These are phyloP conservation scores for Pichia pseudocactophila DNA, from an alignment of 805 yeast species.

Conservation along the genomic window DNA sequence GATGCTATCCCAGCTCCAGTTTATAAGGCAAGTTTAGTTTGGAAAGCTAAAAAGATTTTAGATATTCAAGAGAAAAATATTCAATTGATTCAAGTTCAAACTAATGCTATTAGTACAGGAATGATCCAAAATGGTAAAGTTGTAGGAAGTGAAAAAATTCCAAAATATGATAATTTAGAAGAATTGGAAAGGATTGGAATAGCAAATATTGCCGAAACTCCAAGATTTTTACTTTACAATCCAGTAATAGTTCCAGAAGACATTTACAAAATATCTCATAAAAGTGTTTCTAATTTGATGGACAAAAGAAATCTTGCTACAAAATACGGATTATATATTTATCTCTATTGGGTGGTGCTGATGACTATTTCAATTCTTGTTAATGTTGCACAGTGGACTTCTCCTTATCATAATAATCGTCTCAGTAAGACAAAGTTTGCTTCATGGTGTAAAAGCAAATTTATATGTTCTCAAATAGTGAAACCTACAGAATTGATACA, in stretches of 20 bases:
- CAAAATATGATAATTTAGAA: constrained; percentile 2
- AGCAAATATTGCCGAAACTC: constrained; percentile 3
- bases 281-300: constrained; percentile 24
- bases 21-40: constrained; percentile 7
- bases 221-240: constrained; percentile 12
- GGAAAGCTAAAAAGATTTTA: constrained; percentile 6
- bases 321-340: constrained; percentile 20
- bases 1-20: constrained; percentile 7
- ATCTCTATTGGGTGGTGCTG: constrained; percentile 28
- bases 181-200: constrained; percentile 8
- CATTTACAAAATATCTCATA: constrained; percentile 20
- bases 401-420: constrained; percentile 23
- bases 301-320: constrained; percentile 26
- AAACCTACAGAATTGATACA: constrained; percentile 13
- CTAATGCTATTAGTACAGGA: not conserved
- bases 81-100: not conserved
- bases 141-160: constrained; percentile 3
- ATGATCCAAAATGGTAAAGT: constrained; percentile 5
- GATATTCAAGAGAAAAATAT: constrained; percentile 1
- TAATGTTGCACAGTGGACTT: constrained; percentile 29
- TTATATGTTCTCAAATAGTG: constrained; percentile 27
- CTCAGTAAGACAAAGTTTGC: constrained; percentile 16
- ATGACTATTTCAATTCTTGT: constrained; percentile 18
- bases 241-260: constrained; percentile 23
- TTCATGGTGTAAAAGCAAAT: constrained; percentile 27